These are phyloP conservation scores for Cryptomeria japonica DNA, from an alignment of 75 land plant species.

Conservation along the genomic window DNA sequence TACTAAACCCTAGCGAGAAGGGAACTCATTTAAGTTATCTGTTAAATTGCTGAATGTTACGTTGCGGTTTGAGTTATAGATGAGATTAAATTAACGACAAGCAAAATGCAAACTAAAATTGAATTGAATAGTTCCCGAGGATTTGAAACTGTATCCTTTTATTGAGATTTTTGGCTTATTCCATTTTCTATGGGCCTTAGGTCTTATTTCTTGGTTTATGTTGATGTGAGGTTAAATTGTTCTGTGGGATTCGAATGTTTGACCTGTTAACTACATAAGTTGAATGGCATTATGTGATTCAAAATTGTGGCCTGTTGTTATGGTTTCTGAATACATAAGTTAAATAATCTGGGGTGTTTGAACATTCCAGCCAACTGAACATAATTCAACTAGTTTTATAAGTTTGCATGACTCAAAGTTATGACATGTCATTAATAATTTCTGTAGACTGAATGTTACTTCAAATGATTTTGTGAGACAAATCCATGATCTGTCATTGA, in stretches of 20 bases:
- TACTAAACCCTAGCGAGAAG: background rate
- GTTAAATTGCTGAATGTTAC: background rate
- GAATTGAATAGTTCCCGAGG: background rate
- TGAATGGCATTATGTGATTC: background rate
- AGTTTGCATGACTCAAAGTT: background rate
- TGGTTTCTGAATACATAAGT: too few relatives aligned
- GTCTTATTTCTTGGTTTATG: too few relatives aligned
- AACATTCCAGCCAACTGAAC: background rate
- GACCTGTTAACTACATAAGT: background rate
- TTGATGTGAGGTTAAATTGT: background rate
- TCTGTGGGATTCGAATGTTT: background rate
- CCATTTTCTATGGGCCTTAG: too few relatives aligned
- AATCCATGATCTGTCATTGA: background rate
- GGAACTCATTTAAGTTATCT: too few relatives aligned
- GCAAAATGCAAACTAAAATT: background rate
- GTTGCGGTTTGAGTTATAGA: background rate
- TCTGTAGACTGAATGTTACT: background rate
- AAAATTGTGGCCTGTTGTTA: background rate
- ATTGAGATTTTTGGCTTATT: background rate
- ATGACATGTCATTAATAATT: background rate
- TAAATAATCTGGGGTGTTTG: too few relatives aligned
- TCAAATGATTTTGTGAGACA: background rate
- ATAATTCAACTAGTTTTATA: background rate
- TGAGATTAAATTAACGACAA: background rate
- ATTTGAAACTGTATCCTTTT: background rate